Percentiles rank a stretch among this genome's conserved stretches.
Conservation (phyloP, 23 red algal species). For the Gracilariopsis chorda region DNA sequence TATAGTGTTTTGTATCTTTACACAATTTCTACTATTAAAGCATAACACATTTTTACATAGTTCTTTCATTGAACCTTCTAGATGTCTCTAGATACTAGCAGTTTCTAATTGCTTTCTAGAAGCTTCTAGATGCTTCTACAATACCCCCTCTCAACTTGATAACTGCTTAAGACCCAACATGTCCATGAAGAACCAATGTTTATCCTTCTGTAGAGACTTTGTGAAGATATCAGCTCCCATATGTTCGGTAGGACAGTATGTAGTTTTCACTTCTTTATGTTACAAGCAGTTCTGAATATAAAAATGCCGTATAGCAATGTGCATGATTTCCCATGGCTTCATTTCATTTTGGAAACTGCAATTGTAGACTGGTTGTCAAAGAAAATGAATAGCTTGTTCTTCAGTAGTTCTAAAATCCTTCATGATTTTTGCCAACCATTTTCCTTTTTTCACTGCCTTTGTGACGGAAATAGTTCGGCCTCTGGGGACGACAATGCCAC, state of each 20-base stretch:
- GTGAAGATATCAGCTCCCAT: constrained; percentile 5
- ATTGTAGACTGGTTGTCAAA: background rate
- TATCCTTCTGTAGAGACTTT: background rate
- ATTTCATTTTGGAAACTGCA: background rate
- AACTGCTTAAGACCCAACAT: background rate
- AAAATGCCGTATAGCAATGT: background rate
- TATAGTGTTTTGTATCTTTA: background rate
- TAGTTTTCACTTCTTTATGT: background rate
- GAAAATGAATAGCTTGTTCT: background rate
- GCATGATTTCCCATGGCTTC: background rate
- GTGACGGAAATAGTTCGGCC: background rate
- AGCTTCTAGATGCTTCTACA: constrained; percentile 1
- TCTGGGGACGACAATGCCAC: background rate
- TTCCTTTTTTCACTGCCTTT: background rate
- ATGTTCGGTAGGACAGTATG: background rate
- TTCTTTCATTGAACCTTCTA: background rate
- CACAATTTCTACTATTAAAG: background rate
- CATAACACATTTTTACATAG: background rate
- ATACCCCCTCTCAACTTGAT: background rate
- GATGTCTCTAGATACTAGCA: background rate
- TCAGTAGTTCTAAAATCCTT: background rate
- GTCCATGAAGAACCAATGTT: background rate
- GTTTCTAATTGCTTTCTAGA: background rate
- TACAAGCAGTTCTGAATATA: constrained; percentile 12
- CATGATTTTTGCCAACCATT: background rate